Percentiles rank a stretch among this genome's conserved stretches.
These are phyloP conservation scores for Urochloa ruziziensis DNA, from an alignment of 176 grass and related monocot genomes.

Conservation along the genomic window DNA sequence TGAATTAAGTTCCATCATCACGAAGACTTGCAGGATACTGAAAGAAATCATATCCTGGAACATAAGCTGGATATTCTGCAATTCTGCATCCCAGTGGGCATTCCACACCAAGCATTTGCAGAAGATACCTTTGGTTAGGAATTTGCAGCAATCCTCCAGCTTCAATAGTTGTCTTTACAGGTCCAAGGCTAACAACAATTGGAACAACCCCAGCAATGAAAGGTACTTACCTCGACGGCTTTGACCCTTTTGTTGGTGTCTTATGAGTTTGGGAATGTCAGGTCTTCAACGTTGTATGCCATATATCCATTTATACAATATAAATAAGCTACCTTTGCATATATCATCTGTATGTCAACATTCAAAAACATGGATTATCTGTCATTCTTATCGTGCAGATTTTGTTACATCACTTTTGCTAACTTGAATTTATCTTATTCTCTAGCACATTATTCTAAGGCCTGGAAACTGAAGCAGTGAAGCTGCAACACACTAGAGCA, in stretches of 20 bases:
- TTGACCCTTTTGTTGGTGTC: neutral
- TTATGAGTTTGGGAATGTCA: neutral
- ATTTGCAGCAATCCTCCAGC: neutral
- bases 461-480: neutral
- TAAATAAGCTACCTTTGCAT: neutral
- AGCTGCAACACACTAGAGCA: neutral
- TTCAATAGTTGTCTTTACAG: slow-evolving; percentile 22
- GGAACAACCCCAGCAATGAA: neutral
- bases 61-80: neutral
- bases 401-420: neutral
- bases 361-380: neutral
- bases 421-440: neutral
- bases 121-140: neutral
- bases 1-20: slow-evolving; percentile 2
- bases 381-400: neutral
- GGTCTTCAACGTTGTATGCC: neutral
- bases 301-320: neutral
- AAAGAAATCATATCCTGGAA: neutral
- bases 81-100: neutral
- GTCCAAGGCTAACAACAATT: neutral
- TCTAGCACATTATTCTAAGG: slow-evolving; percentile 17
- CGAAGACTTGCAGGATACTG: neutral
- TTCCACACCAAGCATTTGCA: neutral
- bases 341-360: neutral
- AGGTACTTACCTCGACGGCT: neutral